Evolutionary conservation across 177 flowering plant genomes (phyloP).

Genomic region (Telopea speciosissima): DNA sequence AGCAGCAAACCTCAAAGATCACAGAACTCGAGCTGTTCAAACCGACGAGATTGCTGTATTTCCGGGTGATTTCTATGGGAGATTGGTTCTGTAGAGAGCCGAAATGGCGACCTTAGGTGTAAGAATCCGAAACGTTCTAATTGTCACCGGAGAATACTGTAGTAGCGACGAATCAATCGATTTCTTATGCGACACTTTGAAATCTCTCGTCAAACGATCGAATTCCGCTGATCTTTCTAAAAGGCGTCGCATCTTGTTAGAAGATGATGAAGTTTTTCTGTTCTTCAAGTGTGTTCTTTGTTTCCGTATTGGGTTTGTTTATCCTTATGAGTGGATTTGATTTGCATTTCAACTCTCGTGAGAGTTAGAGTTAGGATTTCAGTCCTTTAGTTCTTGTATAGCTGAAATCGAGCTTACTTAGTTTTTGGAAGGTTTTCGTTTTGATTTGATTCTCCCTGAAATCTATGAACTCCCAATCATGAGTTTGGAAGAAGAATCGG

Average conservation of each 20-base stretch:
- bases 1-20: constrained; percentile 48
- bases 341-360: too few relatives aligned
- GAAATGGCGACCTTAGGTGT: constrained; percentile 79
- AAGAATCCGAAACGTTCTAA: constrained; percentile 48
- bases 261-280: too few relatives aligned
- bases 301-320: too few relatives aligned
- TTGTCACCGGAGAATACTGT: constrained; percentile 44
- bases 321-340: too few relatives aligned
- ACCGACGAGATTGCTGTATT: constrained; percentile 59
- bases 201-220: constrained; percentile 39
- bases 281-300: too few relatives aligned
- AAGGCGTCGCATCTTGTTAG: constrained; percentile 27
- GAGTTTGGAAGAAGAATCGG: too few relatives aligned
- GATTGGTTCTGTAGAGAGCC: constrained; percentile 39
- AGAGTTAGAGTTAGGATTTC: too few relatives aligned
- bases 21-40: constrained; percentile 35
- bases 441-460: too few relatives aligned
- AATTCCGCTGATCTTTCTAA: constrained; percentile 35
- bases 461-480: too few relatives aligned
- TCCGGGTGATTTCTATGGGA: constrained; percentile 30
- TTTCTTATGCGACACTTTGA: constrained; percentile 51
- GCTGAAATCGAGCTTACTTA: too few relatives aligned
- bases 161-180: constrained; percentile 35
- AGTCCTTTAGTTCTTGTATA: too few relatives aligned
- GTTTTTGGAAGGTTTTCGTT: too few relatives aligned